Conservation (phyloP, 257 asterid genomes). For the Catharanthus roseus region DNA sequence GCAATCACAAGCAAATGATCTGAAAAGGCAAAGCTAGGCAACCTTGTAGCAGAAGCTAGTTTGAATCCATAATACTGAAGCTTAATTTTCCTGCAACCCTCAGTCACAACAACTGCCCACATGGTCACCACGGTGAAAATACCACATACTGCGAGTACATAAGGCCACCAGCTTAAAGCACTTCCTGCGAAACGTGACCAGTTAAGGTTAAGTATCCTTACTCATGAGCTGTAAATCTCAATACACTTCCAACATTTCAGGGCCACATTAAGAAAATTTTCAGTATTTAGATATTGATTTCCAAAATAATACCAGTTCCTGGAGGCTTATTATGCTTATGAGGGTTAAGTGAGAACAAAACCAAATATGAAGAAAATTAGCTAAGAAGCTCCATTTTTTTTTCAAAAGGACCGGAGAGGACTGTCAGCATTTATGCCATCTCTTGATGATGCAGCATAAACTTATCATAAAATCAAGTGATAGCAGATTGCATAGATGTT, state of each 20-base stretch:
- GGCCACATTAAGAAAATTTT: background rate
- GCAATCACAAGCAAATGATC: background rate
- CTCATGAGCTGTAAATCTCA: background rate
- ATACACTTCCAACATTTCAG: background rate
- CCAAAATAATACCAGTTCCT: background rate
- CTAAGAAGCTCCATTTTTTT: background rate
- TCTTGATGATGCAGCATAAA: background rate
- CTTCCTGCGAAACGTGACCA: conserved; percentile 53
- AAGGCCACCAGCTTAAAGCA: conserved; percentile 81
- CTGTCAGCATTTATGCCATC: background rate
- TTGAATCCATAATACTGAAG: conserved; percentile 94
- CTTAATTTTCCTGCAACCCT: conserved; percentile 95
- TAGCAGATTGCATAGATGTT: background rate
- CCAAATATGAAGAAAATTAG: background rate
- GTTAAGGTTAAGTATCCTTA: conserved; percentile 1
- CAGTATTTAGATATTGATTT: background rate
- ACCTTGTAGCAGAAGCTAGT: conserved; percentile 95
- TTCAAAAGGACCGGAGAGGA: background rate
- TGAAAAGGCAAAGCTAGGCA: conserved; percentile 10
- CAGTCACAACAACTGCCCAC: conserved; percentile 96
- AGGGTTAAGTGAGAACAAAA: background rate
- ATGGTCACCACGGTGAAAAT: conserved; percentile 75
- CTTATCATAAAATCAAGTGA: background rate
- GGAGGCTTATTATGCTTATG: background rate
- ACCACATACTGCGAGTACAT: conserved; percentile 64